phyloP scores from a whole-genome alignment of 2,329 filamentous ascomycete genomes.

The Xylariomycetidae sp. region DNA sequence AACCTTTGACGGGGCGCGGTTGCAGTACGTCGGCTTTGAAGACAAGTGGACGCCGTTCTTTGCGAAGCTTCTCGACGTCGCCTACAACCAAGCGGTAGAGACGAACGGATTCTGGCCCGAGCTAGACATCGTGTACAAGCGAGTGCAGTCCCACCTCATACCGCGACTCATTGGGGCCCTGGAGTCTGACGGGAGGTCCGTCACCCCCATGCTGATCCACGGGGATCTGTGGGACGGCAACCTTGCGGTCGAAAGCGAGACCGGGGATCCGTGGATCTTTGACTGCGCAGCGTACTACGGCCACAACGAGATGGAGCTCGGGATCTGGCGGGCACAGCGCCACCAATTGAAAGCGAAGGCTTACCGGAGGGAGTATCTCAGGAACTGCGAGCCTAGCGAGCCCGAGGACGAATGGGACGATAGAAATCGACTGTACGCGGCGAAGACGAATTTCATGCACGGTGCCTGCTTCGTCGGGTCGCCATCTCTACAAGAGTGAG shows the following conservation, averaged over 20 bases:
- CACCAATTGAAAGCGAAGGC: slow-evolving; percentile 6
- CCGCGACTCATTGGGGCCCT: slow-evolving; percentile 24
- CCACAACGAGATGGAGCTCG: slow-evolving; percentile 34
- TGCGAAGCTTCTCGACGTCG: slow-evolving; percentile 24
- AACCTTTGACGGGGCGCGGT: slow-evolving; percentile 26
- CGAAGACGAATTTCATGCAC: slow-evolving; percentile 12
- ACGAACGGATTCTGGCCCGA: slow-evolving; percentile 27
- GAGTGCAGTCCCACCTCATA: slow-evolving; percentile 23
- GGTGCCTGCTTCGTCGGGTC: slow-evolving; percentile 7
- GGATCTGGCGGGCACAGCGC: slow-evolving; percentile 21
- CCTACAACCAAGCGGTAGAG: slow-evolving; percentile 23
- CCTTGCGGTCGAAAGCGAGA: slow-evolving; percentile 25
- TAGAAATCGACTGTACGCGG: slow-evolving; percentile 22
- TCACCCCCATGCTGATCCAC: slow-evolving; percentile 30
- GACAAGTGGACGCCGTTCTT: slow-evolving; percentile 36
- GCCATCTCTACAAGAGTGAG: slow-evolving; percentile 6
- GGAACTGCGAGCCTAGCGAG: slow-evolving; percentile 18
- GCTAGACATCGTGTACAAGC: slow-evolving; percentile 17
- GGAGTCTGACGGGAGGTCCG: slow-evolving; percentile 15
- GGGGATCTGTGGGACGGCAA: slow-evolving; percentile 39
- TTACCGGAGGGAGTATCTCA: slow-evolving; percentile 15
- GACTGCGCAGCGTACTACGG: slow-evolving; percentile 34
- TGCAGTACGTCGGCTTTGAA: slow-evolving; percentile 28
- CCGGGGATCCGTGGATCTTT: slow-evolving; percentile 28
- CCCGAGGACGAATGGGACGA: slow-evolving; percentile 27